Percentiles rank a stretch among this genome's conserved stretches.
These are phyloP conservation scores for Cryptococcus sp. DNA, from an alignment of 1,284 basidiomycete species.

Conservation along the genomic window DNA sequence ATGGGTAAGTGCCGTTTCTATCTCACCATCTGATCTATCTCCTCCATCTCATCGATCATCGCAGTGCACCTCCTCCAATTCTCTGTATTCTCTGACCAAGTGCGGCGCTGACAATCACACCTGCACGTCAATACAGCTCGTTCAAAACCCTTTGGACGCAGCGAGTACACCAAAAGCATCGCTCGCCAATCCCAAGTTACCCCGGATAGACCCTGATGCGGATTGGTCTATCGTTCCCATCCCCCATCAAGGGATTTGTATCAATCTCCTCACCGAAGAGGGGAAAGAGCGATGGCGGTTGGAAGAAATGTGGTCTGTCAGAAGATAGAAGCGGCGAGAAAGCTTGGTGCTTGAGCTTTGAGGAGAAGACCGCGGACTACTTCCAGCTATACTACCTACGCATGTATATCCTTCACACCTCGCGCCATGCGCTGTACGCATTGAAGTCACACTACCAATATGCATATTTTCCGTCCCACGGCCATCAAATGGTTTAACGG, in stretches of 20 bases:
- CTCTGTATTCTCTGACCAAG: no score
- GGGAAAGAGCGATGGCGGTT: slow-evolving; percentile 31
- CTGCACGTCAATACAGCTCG: slow-evolving; percentile 3
- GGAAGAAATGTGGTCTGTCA: slow-evolving; percentile 28
- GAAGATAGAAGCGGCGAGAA: neutral
- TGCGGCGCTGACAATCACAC: neutral
- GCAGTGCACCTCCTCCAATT: neutral
- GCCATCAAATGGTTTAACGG: no score
- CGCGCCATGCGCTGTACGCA: no score
- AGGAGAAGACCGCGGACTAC: no score
- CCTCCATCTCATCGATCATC: neutral
- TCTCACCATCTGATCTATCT: neutral
- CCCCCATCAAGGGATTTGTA: slow-evolving; percentile 17
- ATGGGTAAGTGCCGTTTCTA: slow-evolving; percentile 28
- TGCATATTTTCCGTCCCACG: no score
- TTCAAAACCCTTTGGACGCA: slow-evolving; percentile 17
- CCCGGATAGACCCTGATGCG: slow-evolving; percentile 24
- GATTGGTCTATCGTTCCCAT: slow-evolving; percentile 37
- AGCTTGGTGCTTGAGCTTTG: neutral
- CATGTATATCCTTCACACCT: no score
- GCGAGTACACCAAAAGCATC: slow-evolving; percentile 1
- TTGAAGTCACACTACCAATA: no score
- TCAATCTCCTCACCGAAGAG: slow-evolving; percentile 37
- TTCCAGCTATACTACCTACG: no score
- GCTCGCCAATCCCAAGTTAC: slow-evolving; percentile 15